Percentiles rank a stretch among this genome's conserved stretches.
These are phyloP conservation scores for Lachancea dasiensis DNA, from an alignment of 805 yeast species.

Conservation along the genomic window DNA sequence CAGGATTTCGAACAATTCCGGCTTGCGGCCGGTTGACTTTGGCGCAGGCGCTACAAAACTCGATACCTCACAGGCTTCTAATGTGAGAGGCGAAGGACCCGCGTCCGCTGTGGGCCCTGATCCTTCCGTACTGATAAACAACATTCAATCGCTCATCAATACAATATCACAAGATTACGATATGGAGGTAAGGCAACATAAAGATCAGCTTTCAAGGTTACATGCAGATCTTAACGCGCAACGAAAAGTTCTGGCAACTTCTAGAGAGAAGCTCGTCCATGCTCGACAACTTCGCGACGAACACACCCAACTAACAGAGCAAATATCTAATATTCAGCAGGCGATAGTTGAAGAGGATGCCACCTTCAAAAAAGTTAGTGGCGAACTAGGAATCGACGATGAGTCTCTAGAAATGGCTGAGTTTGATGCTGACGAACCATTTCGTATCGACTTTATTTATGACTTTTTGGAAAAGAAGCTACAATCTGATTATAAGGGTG, in stretches of 20 bases:
- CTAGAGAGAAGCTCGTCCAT: conserved; percentile 23
- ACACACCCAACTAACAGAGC: conserved; percentile 47
- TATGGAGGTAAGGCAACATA: conserved; percentile 48
- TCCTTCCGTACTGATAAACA: conserved; percentile 33
- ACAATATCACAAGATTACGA: conserved; percentile 55
- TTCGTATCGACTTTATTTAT: conserved; percentile 57
- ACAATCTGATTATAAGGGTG: conserved; percentile 28
- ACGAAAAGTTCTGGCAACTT: conserved; percentile 21
- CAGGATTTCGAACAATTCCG: conserved; percentile 72
- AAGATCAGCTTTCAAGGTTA: conserved; percentile 44
- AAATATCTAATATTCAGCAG: conserved; percentile 51
- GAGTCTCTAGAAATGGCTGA: conserved; percentile 41
- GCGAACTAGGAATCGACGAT: conserved; percentile 33
- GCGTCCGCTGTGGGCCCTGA: conserved; percentile 17
- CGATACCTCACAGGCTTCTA: conserved; percentile 1
- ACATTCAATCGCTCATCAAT: conserved; percentile 45
- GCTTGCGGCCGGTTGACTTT: conserved; percentile 80
- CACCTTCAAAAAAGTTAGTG: conserved; percentile 41
- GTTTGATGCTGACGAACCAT: conserved; percentile 90
- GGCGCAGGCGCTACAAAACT: conserved; percentile 41
- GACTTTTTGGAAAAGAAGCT: conserved; percentile 43
- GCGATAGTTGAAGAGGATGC: conserved; percentile 60
- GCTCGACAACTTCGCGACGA: conserved; percentile 46
- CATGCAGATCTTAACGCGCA: conserved; percentile 37
- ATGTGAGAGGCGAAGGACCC: background rate